phyloP scores from a whole-genome alignment of 2,329 filamentous ascomycete genomes.

The Akanthomyces lecanii region DNA sequence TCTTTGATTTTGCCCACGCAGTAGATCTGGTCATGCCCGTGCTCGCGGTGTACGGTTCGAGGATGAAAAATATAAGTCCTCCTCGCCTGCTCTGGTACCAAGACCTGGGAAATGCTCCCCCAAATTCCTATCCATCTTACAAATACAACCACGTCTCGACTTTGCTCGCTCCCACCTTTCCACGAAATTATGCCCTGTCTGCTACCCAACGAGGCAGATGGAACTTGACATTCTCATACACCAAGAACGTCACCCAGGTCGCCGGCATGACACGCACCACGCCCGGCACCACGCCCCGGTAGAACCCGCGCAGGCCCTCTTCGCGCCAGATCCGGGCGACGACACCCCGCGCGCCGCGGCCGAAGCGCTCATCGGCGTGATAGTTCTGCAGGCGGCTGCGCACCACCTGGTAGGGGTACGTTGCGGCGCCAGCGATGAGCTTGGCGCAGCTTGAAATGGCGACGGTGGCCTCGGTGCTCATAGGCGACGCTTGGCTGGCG shows the following conservation, averaged over 20 bases:
- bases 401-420: slow-evolving; percentile 94
- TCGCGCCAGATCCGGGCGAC: slow-evolving; percentile 68
- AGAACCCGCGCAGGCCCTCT: slow-evolving; percentile 81
- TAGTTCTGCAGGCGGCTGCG: slow-evolving; percentile 86
- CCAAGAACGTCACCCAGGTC: slow-evolving; percentile 93
- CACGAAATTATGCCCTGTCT: neutral
- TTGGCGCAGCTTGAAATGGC: slow-evolving; percentile 77
- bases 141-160: neutral
- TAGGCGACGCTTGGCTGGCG: slow-evolving; percentile 24
- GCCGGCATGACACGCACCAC: slow-evolving; percentile 88
- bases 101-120: neutral
- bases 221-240: slow-evolving; percentile 89
- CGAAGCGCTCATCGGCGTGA: slow-evolving; percentile 70
- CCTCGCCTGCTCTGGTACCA: neutral
- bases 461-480: slow-evolving; percentile 75
- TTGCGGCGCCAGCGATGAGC: slow-evolving; percentile 80
- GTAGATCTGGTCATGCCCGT: too few species aligned
- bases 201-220: slow-evolving; percentile 52
- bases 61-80: neutral
- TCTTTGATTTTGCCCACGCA: too few species aligned
- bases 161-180: too few species aligned
- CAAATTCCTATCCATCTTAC: neutral
- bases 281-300: slow-evolving; percentile 84
- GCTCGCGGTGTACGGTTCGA: neutral
- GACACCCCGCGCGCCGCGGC: slow-evolving; percentile 66